Conservation (phyloP, 352 stramenopile genomes). For the Phytophthora kernoviae region DNA sequence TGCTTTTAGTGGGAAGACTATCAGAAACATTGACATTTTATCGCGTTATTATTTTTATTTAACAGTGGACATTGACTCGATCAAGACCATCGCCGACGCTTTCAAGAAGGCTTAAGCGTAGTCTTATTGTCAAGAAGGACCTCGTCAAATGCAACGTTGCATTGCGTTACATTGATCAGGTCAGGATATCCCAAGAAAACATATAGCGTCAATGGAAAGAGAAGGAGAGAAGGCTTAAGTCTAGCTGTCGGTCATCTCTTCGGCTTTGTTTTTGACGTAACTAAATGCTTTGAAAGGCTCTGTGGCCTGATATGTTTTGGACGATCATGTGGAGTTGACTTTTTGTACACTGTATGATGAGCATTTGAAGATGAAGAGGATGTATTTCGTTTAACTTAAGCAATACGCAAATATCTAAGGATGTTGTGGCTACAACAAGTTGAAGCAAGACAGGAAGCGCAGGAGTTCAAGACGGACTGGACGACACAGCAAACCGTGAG, state of each 20-base stretch:
- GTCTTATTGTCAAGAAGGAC: conserved; percentile 14
- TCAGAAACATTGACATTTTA: neutral
- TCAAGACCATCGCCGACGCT: conserved; percentile 81
- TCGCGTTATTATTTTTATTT: conserved; percentile 3
- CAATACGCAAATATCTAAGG: conserved; percentile 16
- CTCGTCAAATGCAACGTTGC: conserved; percentile 2
- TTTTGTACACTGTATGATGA: neutral
- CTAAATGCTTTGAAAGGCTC: conserved; percentile 38
- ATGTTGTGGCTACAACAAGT: conserved; percentile 5
- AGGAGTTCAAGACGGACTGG: conserved; percentile 6
- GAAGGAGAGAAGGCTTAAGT: neutral
- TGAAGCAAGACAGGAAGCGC: conserved; percentile 10
- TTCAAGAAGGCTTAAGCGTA: conserved; percentile 73
- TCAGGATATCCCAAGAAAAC: conserved; percentile 17
- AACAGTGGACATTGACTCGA: conserved; percentile 74
- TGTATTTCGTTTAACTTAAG: conserved; percentile 29
- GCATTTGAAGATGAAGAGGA: conserved; percentile 3
- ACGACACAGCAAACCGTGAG: conserved; percentile 12
- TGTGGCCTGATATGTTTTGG: conserved; percentile 23
- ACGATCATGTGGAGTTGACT: conserved; percentile 4
- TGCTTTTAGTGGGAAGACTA: no score
- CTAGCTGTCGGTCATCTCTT: neutral
- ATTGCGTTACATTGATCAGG: conserved; percentile 5
- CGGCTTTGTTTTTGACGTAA: conserved; percentile 22
- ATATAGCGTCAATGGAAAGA: conserved; percentile 22